Evolutionary conservation across 169 alveolate genomes (phyloP).

Genomic region (Plasmodium falciparum): DNA sequence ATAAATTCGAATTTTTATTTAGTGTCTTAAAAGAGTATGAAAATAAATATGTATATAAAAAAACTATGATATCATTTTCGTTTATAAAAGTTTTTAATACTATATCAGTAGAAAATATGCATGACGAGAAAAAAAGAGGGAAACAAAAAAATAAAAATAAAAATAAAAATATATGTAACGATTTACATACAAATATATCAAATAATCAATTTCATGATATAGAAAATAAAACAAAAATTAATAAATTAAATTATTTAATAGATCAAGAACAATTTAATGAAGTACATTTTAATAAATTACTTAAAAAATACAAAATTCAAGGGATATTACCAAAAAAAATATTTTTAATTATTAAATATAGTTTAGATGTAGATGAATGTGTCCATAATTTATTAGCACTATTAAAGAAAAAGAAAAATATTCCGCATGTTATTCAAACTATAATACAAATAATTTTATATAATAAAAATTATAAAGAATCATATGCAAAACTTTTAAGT

Average conservation of each 20-base stretch:
- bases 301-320: slow-evolving; percentile 64
- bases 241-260: slow-evolving; percentile 39
- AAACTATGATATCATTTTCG: slow-evolving; percentile 19
- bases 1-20: slow-evolving; percentile 62
- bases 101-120: not conserved
- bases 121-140: not conserved
- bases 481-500: slow-evolving; percentile 41
- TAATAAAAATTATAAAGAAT: slow-evolving; percentile 65
- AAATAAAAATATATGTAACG: not conserved
- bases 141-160: slow-evolving; percentile 1
- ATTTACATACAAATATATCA: not conserved
- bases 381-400: slow-evolving; percentile 48
- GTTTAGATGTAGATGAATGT: slow-evolving; percentile 72
- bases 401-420: slow-evolving; percentile 65
- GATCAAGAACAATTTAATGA: slow-evolving; percentile 43
- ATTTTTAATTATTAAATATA: slow-evolving; percentile 52
- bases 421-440: slow-evolving; percentile 71
- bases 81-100: slow-evolving; percentile 25
- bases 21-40: slow-evolving; percentile 57
- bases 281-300: slow-evolving; percentile 20
- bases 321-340: slow-evolving; percentile 71
- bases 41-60: slow-evolving; percentile 39
- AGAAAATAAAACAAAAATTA: slow-evolving; percentile 12
- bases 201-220: not conserved
- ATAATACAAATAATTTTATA: slow-evolving; percentile 53